Evolutionary conservation across 345 rosid genomes (phyloP), one percentile per base, ranked within the genome.

Genomic region (Raphanus sativus): DNA sequence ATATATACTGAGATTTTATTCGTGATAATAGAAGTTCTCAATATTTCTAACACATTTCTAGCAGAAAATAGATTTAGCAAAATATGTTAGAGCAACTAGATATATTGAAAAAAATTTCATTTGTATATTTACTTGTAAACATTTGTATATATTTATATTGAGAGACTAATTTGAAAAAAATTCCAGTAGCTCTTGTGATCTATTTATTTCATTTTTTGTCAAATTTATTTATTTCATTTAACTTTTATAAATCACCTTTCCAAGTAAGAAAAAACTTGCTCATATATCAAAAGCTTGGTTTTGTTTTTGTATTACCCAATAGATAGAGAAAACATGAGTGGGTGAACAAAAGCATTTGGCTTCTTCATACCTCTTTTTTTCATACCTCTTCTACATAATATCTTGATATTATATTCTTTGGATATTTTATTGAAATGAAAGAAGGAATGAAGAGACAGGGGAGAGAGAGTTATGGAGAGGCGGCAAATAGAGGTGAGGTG

Each of bases 401-500:
- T 68, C 29, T 30, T 30, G 60, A 75, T 58, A 65, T 56, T 12
- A 58, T 67, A 42, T 67, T 42, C 26, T 17, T 73, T 73, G 7
- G 40, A 48, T 62, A 58, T 40, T 75, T 38, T 65, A 67, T 21
- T 60, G 13, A 75, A 75, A 58, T 32, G 29, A 60, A 61, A 13
- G 34, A 67, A 67, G 50, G 8, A 11, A 13, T 25, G 13, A 68
- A 52, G 69, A 52, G 79, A 45, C 69, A 68, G n/a, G 8, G 10
- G 10, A 10, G 29, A 50, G 55, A 56, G 7, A 77, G 62, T 50
- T 50, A 69, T 62, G 45, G 75, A 28, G 75, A 71, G 71, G 50
- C 65, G 66, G 76, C 71, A 71, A 25, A 55, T 32, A 65, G 71
- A 70, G 66, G 21, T 77, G 80, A 70, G 67, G 81, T 58, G 71